Evolutionary conservation across 176 grass and related monocot genomes (phyloP), one percentile per base, ranked within the genome.

Genomic region (Thalia dealbata): DNA sequence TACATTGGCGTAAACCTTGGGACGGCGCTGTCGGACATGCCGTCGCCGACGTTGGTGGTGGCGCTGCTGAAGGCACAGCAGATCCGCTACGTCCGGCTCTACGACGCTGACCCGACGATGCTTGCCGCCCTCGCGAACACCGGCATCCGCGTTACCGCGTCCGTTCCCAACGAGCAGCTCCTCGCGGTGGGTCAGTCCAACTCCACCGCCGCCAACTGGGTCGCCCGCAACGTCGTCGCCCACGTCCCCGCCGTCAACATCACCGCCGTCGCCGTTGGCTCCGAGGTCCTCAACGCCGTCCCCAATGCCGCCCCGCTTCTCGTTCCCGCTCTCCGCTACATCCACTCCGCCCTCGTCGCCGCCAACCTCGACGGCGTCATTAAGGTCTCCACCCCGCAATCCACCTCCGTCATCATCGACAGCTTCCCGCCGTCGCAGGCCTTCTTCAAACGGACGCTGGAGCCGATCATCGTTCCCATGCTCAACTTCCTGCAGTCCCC

Each of bases 1-100:
- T 99, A 86, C 85, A 99, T 99, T 14, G 95, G 95, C 73, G 87
- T 93, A 55, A 99, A 99, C 81, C 61, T 99, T n/a, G 95, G 95
- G 76, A 99, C 90, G 61, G 82, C 87, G 63, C 86, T 99, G 79
- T 91, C 87, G 7, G 78, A 91, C 63, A 84, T 91, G 32, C 95
- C 95, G 6, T 81, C 95, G 0, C 70, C 95, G 26, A 85, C 95
- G 41, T 87, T 93, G 88, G 86, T 92, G 75, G 86, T 81, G 0
- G 82, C 87, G 52, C 85, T 99, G 68, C 87, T 99, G 41, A 84
- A 82, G 5, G 91, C 95, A 11, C 95, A 99, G 84, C 86, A 88
- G 82, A 88, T 99, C 63, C 84, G 71, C 0, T 76, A 93, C 76
- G 74, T 92, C 26, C 87, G 95, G 1, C 87, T 99, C 52, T 88